phyloP scores from a whole-genome alignment of 176 grass and related monocot genomes.

The Zoysia pacifica region DNA sequence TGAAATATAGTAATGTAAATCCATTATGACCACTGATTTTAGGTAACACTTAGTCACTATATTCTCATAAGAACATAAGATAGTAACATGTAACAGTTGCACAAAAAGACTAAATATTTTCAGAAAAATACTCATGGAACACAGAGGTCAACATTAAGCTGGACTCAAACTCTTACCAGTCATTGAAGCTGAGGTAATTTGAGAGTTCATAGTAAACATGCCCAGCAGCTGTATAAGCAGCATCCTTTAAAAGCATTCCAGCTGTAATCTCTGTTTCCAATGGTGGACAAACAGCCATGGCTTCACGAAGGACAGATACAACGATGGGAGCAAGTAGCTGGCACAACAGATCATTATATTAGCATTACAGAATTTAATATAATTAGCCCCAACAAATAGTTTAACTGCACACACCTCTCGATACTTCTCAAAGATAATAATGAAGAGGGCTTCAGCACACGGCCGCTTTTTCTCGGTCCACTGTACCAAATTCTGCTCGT shows the following conservation, averaged over 20 bases:
- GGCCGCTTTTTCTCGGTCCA: constrained; percentile 92
- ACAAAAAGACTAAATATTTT: constrained; percentile 12
- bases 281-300: constrained; percentile 79
- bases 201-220: constrained; percentile 99
- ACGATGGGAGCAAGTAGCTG: constrained; percentile 86
- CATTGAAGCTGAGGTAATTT: constrained; percentile 86
- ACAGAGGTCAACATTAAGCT: constrained; percentile 10
- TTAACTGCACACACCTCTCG: constrained; percentile 61
- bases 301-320: constrained; percentile 87
- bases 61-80: constrained; percentile 14
- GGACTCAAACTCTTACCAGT: constrained; percentile 67
- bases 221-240: constrained; percentile 85
- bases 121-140: not conserved
- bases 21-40: constrained; percentile 20
- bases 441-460: constrained; percentile 96
- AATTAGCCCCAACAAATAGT: constrained; percentile 16
- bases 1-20: not conserved
- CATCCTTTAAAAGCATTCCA: constrained; percentile 99
- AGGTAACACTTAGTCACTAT: constrained; percentile 3
- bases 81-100: constrained; percentile 22
- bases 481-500: constrained; percentile 95
- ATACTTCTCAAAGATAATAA: constrained; percentile 94
- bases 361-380: constrained; percentile 30
- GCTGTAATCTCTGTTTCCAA: constrained; percentile 80
- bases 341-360: constrained; percentile 40